Base-by-base conservation (phyloP, 75 land plant genomes). In the Sequoia sempervirens region DNA sequence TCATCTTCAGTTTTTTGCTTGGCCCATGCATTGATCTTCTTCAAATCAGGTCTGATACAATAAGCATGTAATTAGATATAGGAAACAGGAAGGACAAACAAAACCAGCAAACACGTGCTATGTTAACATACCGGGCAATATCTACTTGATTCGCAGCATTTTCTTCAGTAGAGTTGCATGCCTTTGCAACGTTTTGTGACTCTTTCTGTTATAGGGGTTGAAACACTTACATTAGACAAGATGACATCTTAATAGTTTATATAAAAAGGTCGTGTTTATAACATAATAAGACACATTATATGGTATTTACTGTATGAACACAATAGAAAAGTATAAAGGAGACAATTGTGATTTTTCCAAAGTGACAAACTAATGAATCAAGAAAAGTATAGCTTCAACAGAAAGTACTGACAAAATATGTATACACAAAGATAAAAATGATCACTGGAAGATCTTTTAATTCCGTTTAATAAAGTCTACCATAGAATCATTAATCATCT, bases 1-100 rank as follows among this genome's bases (percentile, higher is more conserved):
- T 88, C 89, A 10, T 91, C 90, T 58, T 92, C 90, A 13, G 75
- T 66, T 82, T 64, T 82, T 84, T 72, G 80, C 47, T 78, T 78
- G 14, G 50, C 23, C 80, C 28, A 45, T 26, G 28, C 9, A 26
- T 32, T 28, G 46, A 45, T 30, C 46, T 78, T 78, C 80, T 45
- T 45, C 80, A n/a, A 26, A 78, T 78, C 80, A 78, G 80, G 12
- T 78, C 80, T 78, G 50, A 78, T n/a, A 78, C n/a, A 78, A 78
- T 41, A 78, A 26, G n/a, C 28, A 11, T 78, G 13, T 9, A 43
- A 78, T n/a, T 78, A 41, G 47, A 13, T 11, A 3, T 23, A 43
- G 47, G 13, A 78, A 78, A 78, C 14, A 78, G 40, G 12, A 45
- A 41, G 46, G 41, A 5, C n/a, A 78, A 10, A 78, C 4, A 12